Conservation (phyloP, 176 grass and related monocot genomes). For the Lolium rigidum region DNA sequence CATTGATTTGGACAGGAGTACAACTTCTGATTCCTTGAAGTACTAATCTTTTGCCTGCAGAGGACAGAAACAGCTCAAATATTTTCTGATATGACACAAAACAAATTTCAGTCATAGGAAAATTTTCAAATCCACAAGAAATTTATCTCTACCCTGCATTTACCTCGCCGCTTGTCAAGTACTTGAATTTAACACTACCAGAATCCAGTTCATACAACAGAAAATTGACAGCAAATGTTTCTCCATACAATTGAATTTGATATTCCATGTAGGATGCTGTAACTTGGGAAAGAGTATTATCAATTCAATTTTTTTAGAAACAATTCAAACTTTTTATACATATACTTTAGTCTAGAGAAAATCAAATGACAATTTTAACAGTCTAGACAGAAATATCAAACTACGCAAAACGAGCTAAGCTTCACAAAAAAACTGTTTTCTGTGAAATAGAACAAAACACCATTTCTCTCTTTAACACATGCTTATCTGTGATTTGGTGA, state of each 20-base stretch:
- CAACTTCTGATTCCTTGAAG: conserved; percentile 74
- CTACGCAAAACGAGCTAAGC: no score
- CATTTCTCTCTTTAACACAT: no score
- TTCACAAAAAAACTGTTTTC: no score
- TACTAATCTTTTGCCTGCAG: conserved; percentile 69
- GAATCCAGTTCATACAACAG: conserved; percentile 87
- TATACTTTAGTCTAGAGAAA: no score
- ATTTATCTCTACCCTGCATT: no score
- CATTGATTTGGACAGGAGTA: conserved; percentile 92
- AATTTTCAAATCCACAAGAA: neutral
- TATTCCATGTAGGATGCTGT: conserved; percentile 63
- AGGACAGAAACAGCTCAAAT: conserved; percentile 30
- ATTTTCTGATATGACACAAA: neutral
- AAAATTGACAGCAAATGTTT: conserved; percentile 83
- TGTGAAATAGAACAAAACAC: no score
- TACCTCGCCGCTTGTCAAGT: conserved; percentile 53
- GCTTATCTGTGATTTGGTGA: no score
- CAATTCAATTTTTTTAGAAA: no score
- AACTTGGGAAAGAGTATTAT: no score
- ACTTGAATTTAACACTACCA: conserved; percentile 76
- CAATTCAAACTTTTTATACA: no score
- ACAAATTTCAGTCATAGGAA: neutral
- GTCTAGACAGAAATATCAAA: no score
- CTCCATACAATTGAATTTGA: conserved; percentile 88
- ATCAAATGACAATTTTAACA: no score